These are phyloP conservation scores for Echeveria elegans DNA, from an alignment of 164 flowering plant species.

Conservation along the genomic window DNA sequence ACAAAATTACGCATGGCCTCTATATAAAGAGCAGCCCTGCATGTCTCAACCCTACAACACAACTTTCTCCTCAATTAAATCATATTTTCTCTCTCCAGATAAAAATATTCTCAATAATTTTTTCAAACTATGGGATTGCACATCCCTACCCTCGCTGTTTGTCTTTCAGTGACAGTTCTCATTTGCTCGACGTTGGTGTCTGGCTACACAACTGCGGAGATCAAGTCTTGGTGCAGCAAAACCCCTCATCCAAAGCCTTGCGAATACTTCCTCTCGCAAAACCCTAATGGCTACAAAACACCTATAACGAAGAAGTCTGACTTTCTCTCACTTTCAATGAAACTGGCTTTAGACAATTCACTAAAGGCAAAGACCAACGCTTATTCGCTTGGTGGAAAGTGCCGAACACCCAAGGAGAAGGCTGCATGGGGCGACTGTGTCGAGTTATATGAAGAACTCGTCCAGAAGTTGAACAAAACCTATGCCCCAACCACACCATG, in stretches of 20 bases:
- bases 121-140: background rate
- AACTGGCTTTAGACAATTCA: slow-evolving; percentile 45
- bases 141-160: background rate
- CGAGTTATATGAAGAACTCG: slow-evolving; percentile 41
- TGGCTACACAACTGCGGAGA: slow-evolving; percentile 13
- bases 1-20: background rate
- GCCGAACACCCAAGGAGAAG: slow-evolving; percentile 34
- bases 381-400: slow-evolving; percentile 30
- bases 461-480: slow-evolving; percentile 41
- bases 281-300: slow-evolving; percentile 11
- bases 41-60: background rate
- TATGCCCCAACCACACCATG: slow-evolving; percentile 23
- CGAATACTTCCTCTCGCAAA: slow-evolving; percentile 32
- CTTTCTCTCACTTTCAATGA: slow-evolving; percentile 29
- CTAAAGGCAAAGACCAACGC: slow-evolving; percentile 19
- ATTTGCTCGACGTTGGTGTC: slow-evolving; percentile 10
- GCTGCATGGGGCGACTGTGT: slow-evolving; percentile 72
- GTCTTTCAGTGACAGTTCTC: slow-evolving; percentile 6
- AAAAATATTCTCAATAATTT: background rate
- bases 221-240: slow-evolving; percentile 47
- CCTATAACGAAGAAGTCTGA: slow-evolving; percentile 28
- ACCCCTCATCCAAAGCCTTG: slow-evolving; percentile 64
- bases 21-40: background rate
- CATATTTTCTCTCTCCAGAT: background rate
- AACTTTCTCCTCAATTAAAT: background rate